These are phyloP conservation scores for Moesziomyces aphidis DNA, from an alignment of 1,284 basidiomycete genomes.

Conservation along the genomic window DNA sequence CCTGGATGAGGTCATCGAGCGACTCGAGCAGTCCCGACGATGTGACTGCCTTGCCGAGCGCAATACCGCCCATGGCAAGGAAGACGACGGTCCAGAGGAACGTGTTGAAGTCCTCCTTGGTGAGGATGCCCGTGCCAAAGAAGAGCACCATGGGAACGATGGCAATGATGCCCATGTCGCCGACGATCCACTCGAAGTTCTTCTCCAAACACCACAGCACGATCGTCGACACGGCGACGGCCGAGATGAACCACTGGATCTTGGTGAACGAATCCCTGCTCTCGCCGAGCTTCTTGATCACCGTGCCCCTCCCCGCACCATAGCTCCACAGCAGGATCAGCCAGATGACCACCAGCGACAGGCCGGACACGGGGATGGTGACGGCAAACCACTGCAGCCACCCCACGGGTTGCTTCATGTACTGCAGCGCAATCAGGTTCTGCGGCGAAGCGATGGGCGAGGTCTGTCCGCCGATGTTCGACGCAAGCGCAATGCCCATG, in stretches of 20 bases:
- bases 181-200: conserved; percentile 80
- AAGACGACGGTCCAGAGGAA: conserved; percentile 68
- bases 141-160: conserved; percentile 92
- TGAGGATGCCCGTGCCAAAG: conserved; percentile 92
- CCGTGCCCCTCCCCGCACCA: conserved; percentile 77
- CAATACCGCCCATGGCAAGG: conserved; percentile 91
- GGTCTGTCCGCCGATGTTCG: conserved; percentile 97
- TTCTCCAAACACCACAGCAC: conserved; percentile 91
- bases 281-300: conserved; percentile 62
- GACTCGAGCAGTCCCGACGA: conserved; percentile 83
- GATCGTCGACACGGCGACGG: conserved; percentile 88
- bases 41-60: conserved; percentile 91
- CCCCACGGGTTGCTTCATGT: conserved; percentile 86
- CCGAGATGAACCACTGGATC: conserved; percentile 91
- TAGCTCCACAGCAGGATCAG: conserved; percentile 86
- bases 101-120: conserved; percentile 76
- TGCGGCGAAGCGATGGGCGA: conserved; percentile 94
- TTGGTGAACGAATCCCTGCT: conserved; percentile 73
- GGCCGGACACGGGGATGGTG: conserved; percentile 85
- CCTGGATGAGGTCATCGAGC: conserved; percentile 73
- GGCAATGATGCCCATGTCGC: conserved; percentile 96
- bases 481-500: conserved; percentile 93
- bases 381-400: conserved; percentile 97
- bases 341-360: conserved; percentile 92
- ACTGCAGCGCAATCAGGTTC: conserved; percentile 90